Evolutionary conservation across 2,329 filamentous ascomycete genomes (phyloP), one percentile per base, ranked within the genome.

Genomic region (Colletotrichum incanum): DNA sequence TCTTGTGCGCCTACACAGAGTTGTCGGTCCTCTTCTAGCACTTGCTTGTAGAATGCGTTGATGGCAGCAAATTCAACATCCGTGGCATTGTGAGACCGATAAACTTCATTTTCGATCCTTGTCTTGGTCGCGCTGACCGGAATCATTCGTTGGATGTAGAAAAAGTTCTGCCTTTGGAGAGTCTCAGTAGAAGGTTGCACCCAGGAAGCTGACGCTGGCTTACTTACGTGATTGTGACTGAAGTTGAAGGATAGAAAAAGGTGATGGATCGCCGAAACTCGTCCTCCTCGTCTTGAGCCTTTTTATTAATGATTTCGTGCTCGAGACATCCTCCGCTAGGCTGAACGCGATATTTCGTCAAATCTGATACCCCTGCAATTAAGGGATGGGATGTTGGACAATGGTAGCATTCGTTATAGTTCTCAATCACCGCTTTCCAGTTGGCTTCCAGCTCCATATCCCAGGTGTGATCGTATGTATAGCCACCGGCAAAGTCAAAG

Each of bases 111-210:
- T 73, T 84, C 83, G 75, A 88, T 87, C 37, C 79, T 80, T 11
- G 81, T 84, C 16, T 78, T 81, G 14, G 80, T 82, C 0, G 85
- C 80, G 2, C 80, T 80, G n/a, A 81, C 79, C 5, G 86, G 86
- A 37, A 88, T 81, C 79, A 87, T 86, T 58, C 85, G 82, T 75
- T 86, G 84, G 72, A 88, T 86, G 77, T 87, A 87, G 75, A 88
- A 84, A 79, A 88, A 88, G 76, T 62, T 86, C 77, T 34, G 82
- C 78, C 83, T 82, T 80, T 43, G 83, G 76, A 49, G 80, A 83
- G 1, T 81, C 79, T 3, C 80, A 84, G 9, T 80, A 23, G 20
- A n/a, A 11, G 2, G 18, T 18, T 26, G 4, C 18, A 23, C n/a
- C 5, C 14, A 18, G 12, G 9, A 9, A 16, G 4, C 3, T 5